Conservation (phyloP, 345 rosid genomes). For the Stellera chamaejasme region DNA sequence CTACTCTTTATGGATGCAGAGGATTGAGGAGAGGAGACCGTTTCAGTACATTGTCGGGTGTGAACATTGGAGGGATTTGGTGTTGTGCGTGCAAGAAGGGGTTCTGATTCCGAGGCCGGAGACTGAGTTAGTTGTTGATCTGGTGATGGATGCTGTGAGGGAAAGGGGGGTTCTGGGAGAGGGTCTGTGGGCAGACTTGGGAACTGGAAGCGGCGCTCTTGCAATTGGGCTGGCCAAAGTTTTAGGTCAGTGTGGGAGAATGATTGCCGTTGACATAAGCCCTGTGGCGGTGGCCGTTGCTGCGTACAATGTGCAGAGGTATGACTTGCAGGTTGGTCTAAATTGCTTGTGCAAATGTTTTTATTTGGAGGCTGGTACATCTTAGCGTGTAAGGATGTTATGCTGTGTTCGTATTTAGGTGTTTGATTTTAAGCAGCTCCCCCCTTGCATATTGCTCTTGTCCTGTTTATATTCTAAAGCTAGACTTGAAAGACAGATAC, state of each 20-base stretch:
- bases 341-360: background rate
- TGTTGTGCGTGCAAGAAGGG: constrained; percentile 80
- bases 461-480: background rate
- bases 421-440: background rate
- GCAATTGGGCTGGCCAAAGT: constrained; percentile 61
- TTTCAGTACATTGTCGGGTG: constrained; percentile 90
- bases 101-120: constrained; percentile 93
- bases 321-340: constrained; percentile 49
- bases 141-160: constrained; percentile 39
- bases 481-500: background rate
- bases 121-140: constrained; percentile 68
- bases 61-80: constrained; percentile 89
- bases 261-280: constrained; percentile 76
- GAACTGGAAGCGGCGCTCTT: constrained; percentile 88
- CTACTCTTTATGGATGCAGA: constrained; percentile 62
- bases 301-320: constrained; percentile 54
- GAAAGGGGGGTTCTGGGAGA: constrained; percentile 21
- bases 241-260: constrained; percentile 35
- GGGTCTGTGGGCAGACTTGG: constrained; percentile 83
- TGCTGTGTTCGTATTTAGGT: background rate
- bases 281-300: constrained; percentile 57
- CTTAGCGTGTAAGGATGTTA: constrained; percentile 1
- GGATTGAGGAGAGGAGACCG: constrained; percentile 78
- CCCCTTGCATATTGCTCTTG: background rate
- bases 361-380: background rate